Conservation (phyloP, 2,329 filamentous ascomycete species). For the Cordyceps fumosorosea region DNA sequence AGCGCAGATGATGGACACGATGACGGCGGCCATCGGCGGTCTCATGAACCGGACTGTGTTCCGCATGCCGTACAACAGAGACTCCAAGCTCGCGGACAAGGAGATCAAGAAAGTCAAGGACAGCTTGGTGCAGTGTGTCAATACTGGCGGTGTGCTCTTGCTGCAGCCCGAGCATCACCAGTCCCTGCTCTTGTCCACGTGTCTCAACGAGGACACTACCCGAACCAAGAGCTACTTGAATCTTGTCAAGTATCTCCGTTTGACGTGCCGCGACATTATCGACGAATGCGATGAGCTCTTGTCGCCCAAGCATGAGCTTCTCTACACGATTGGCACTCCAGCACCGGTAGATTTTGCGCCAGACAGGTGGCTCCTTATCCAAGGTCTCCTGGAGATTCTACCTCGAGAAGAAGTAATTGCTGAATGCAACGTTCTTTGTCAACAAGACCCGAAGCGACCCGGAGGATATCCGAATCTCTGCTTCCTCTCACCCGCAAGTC, state of each 20-base stretch:
- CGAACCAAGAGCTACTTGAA: conserved; percentile 30
- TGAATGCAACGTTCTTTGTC: not conserved
- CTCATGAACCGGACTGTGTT: conserved; percentile 48
- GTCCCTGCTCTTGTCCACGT: conserved; percentile 55
- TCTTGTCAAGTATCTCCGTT: conserved; percentile 39
- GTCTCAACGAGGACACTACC: conserved; percentile 22
- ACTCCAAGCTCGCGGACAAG: conserved; percentile 26
- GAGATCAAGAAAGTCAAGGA: conserved; percentile 30
- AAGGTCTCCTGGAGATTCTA: conserved; percentile 22
- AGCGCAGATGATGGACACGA: conserved; percentile 52
- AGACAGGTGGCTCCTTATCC: conserved; percentile 49
- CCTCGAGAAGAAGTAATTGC: accelerated
- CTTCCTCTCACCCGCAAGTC: conserved; percentile 9
- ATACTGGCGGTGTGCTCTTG: conserved; percentile 47
- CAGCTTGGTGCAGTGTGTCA: conserved; percentile 41
- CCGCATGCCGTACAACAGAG: conserved; percentile 53
- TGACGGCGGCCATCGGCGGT: conserved; percentile 49
- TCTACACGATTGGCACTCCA: conserved; percentile 56
- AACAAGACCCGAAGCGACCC: not conserved
- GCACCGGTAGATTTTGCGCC: conserved; percentile 44
- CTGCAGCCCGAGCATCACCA: conserved; percentile 58
- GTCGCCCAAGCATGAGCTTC: conserved; percentile 52
- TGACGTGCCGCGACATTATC: conserved; percentile 46
- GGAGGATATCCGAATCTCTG: not conserved
- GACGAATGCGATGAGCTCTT: conserved; percentile 63